Evolutionary conservation across 805 yeast species (phyloP), one percentile per base, ranked within the genome.

Genomic region (Sugiyamaella valdiviana): DNA sequence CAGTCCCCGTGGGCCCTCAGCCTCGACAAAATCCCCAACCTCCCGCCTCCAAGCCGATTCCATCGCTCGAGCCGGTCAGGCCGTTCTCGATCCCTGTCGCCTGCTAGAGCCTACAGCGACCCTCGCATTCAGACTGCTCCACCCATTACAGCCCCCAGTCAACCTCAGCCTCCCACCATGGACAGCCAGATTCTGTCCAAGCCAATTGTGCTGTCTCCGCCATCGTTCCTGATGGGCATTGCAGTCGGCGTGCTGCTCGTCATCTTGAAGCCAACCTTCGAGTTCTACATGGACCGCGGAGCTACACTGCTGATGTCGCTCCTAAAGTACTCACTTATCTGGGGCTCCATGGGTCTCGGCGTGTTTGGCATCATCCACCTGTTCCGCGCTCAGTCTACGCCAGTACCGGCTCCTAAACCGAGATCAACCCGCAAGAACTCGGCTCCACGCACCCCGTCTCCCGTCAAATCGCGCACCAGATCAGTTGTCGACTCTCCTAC

Each of bases 181-280:
- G 22, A 15, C n/a, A 29, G 4, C 23, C 44, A 16, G 7, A 9
- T 22, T 15, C 26, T 24, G 6, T 41, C 20, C 15, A 26, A 26
- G 32, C 32, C 44, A n/a, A 19, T 41, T 29, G 19, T 19, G 21
- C 17, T 45, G 17, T 45, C 48, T 19, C 48, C 48, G 7, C 48
- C 43, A 7, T 45, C 48, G 6, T 45, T 45, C 22, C 42, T 45
- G 5, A 38, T 45, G 15, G 48, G 48, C 23, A 35, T 45, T 19
- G 22, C 22, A 2, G 48, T 39, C 6, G 48, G 48, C 1, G 48
- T 26, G 9, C 5, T 45, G n/a, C 21, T 45, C n/a, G 44, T 45
- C 12, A 10, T 19, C 15, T 20, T 45, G 21, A 45, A 45, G 20
- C 48, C 48, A 6, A 45, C 48, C 4, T 39, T 38, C 10, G 48